Percentiles rank a stretch among this genome's conserved stretches.
phyloP scores from a whole-genome alignment of 352 stramenopile species.

The Globisporangium splendens region DNA sequence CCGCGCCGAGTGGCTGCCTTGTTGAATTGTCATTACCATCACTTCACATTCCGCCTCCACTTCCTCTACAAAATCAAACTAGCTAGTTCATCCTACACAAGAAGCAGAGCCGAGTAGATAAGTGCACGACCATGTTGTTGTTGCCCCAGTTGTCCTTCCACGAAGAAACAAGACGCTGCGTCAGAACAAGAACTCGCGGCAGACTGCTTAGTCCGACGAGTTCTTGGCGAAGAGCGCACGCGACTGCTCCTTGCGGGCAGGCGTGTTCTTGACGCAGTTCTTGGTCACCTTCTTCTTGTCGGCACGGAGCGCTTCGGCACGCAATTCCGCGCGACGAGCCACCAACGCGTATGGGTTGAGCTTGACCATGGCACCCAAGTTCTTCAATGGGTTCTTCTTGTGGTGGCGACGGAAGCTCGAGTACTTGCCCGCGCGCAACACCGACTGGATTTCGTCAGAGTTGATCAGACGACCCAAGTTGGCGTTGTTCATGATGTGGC shows the following conservation, averaged over 20 bases:
- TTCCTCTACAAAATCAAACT: too few species aligned
- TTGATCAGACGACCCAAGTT: constrained; percentile 99
- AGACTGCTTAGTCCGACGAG: constrained; percentile 59
- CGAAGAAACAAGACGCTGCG: neutral
- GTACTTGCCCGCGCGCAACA: constrained; percentile 94
- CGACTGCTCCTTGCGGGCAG: constrained; percentile 74
- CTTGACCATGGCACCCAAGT: constrained; percentile 94
- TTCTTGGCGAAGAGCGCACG: constrained; percentile 81
- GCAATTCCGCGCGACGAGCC: constrained; percentile 86
- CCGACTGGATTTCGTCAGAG: constrained; percentile 97
- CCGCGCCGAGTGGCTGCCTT: constrained; percentile 7
- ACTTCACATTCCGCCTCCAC: neutral
- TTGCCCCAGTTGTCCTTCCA: neutral
- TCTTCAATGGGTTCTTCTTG: constrained; percentile 98
- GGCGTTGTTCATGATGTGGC: constrained; percentile 95
- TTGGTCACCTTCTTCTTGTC: constrained; percentile 89
- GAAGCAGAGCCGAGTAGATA: neutral
- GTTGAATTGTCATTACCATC: constrained; percentile 1
- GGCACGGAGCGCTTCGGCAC: constrained; percentile 81
- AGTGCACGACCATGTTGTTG: neutral
- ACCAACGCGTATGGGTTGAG: constrained; percentile 97
- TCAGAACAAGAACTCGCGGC: neutral
- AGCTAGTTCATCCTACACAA: neutral
- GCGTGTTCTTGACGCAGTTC: constrained; percentile 78
- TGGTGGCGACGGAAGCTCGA: constrained; percentile 85